Percentiles rank a stretch among this genome's conserved stretches.
These are phyloP conservation scores for Oryza brachyantha DNA, from an alignment of 176 grass and related monocot genomes.

Conservation along the genomic window DNA sequence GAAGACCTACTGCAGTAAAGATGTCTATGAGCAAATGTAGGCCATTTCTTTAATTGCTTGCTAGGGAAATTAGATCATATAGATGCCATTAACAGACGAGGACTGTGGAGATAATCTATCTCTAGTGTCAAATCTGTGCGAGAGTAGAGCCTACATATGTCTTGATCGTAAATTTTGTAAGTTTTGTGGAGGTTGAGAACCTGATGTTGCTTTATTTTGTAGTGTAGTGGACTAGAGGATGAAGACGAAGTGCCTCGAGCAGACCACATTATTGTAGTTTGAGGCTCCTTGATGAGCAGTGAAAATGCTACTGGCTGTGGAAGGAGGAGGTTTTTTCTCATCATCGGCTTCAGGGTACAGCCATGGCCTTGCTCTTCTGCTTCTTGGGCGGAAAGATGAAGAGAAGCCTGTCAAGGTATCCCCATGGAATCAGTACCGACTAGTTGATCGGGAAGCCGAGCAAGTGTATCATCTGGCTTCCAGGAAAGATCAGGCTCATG, in stretches of 20 bases:
- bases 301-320: constrained; percentile 96
- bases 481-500: constrained; percentile 49
- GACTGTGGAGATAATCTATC: neutral
- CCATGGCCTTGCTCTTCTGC: constrained; percentile 84
- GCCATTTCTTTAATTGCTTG: neutral
- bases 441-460: constrained; percentile 59
- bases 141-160: neutral
- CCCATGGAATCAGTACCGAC: constrained; percentile 69
- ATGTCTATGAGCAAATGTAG: constrained; percentile 7
- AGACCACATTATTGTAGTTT: constrained; percentile 39
- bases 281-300: constrained; percentile 66
- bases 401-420: constrained; percentile 73
- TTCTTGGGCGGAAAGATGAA: constrained; percentile 75
- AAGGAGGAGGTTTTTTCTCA: constrained; percentile 98
- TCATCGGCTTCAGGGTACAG: constrained; percentile 97
- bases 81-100: neutral
- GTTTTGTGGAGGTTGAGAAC: neutral
- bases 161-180: neutral
- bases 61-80: neutral
- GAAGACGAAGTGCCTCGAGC: constrained; percentile 1
- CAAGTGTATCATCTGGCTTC: constrained; percentile 54
- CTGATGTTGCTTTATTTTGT: constrained; percentile 26
- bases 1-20: neutral
- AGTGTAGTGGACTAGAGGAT: constrained; percentile 10
- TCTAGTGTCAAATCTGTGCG: neutral